These are phyloP conservation scores for Lactuca sativa DNA, from an alignment of 129 eudicot species.

Conservation along the genomic window DNA sequence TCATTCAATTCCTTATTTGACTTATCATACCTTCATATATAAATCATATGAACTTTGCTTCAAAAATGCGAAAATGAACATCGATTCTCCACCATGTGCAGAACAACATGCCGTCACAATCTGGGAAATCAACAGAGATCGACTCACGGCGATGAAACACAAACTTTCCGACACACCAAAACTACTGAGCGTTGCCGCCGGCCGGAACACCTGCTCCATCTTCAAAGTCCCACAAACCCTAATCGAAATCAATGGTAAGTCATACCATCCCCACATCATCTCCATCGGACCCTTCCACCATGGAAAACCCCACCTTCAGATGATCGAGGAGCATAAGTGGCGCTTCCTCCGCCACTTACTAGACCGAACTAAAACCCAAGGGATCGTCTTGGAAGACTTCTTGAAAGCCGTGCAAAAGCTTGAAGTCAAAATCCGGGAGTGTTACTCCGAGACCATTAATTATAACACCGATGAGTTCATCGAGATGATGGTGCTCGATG, in stretches of 20 bases:
- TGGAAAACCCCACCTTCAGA: conserved; percentile 43
- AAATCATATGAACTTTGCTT: not conserved
- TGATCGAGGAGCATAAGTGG: conserved; percentile 95
- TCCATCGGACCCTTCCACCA: conserved; percentile 89
- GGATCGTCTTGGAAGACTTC: conserved; percentile 38
- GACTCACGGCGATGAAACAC: conserved; percentile 51
- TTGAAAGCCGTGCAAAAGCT: conserved; percentile 51
- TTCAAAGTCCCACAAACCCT: conserved; percentile 71
- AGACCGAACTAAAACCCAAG: conserved; percentile 36
- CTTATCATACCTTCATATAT: not conserved
- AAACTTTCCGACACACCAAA: conserved; percentile 52
- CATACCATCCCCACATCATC: conserved; percentile 66
- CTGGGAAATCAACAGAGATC: conserved; percentile 56
- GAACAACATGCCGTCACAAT: conserved; percentile 33
- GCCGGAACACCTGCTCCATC: conserved; percentile 64
- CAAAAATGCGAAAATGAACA: conserved; percentile 2
- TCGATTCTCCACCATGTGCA: conserved; percentile 6
- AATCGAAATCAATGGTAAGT: conserved; percentile 50
- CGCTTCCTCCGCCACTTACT: conserved; percentile 52
- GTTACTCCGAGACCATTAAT: conserved; percentile 52
- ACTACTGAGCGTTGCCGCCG: conserved; percentile 62
- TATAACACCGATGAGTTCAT: conserved; percentile 45
- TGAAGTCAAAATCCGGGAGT: conserved; percentile 52
- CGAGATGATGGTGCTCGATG: conserved; percentile 85
- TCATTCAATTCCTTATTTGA: not conserved